Conservation (phyloP, 2,329 filamentous ascomycete genomes). For the Phialophora expanda region DNA sequence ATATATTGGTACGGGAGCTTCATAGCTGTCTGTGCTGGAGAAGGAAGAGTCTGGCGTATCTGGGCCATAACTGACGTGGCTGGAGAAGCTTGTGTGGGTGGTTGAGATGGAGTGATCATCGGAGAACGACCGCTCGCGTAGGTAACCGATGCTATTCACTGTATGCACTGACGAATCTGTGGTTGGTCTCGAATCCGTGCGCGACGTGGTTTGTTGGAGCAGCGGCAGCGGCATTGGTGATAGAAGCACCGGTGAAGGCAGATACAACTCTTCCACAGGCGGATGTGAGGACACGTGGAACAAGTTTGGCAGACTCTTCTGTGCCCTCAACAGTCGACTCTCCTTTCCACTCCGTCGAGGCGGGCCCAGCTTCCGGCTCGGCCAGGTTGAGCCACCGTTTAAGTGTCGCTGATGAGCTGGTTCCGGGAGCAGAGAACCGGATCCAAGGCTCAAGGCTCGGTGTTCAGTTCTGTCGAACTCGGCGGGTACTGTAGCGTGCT, state of each 20-base stretch:
- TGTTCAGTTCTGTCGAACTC: not conserved
- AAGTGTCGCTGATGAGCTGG: not conserved
- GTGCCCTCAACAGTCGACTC: conserved; percentile 4
- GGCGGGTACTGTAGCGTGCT: conserved; percentile 8
- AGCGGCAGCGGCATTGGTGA: conserved; percentile 22
- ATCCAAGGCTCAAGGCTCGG: not conserved
- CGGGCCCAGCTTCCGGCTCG: conserved; percentile 11
- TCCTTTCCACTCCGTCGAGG: conserved; percentile 12
- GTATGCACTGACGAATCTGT: conserved; percentile 53
- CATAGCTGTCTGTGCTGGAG: conserved; percentile 18
- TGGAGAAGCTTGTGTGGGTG: conserved; percentile 32
- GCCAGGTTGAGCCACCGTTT: conserved; percentile 21
- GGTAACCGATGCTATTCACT: conserved; percentile 24
- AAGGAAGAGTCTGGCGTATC: conserved; percentile 25
- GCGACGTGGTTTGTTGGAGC: conserved; percentile 15
- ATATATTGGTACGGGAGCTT: not conserved
- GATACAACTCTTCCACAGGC: not conserved
- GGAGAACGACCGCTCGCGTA: conserved; percentile 27
- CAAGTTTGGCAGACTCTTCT: conserved; percentile 30
- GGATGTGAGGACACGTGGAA: conserved; percentile 16
- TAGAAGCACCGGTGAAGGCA: conserved; percentile 14
- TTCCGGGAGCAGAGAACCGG: not conserved
- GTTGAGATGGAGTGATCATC: conserved; percentile 32
- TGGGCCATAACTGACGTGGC: conserved; percentile 18
- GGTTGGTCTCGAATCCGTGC: conserved; percentile 42